Conservation (phyloP, 352 stramenopile species). For the Pythium rishiriense region DNA sequence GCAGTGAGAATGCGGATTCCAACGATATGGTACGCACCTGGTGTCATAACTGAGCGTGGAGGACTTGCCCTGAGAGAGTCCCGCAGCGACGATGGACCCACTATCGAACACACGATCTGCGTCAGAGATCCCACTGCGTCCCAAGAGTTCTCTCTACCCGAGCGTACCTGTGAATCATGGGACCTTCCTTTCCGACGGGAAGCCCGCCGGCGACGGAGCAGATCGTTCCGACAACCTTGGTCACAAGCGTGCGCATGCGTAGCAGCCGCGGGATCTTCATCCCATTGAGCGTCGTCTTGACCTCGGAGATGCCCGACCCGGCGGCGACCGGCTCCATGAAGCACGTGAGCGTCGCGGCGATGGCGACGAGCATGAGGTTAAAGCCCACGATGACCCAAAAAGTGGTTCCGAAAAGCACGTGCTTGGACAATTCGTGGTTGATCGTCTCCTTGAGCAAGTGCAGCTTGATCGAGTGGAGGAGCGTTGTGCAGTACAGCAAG, state of each 20-base stretch:
- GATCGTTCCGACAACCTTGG: slow-evolving; percentile 89
- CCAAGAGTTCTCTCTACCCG: not conserved
- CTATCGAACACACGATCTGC: slow-evolving; percentile 24
- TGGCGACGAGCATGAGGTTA: slow-evolving; percentile 67
- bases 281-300: slow-evolving; percentile 93
- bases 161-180: slow-evolving; percentile 90
- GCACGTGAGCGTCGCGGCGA: slow-evolving; percentile 72
- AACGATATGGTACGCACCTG: too few species aligned
- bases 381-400: slow-evolving; percentile 73
- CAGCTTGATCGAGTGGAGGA: slow-evolving; percentile 71
- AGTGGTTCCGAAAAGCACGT: slow-evolving; percentile 71
- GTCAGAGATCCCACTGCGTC: not conserved
- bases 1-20: too few species aligned
- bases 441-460: slow-evolving; percentile 68
- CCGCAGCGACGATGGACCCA: slow-evolving; percentile 72
- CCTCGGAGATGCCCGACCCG: slow-evolving; percentile 90
- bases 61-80: slow-evolving; percentile 77
- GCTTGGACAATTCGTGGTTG: slow-evolving; percentile 50
- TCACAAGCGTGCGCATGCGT: slow-evolving; percentile 75
- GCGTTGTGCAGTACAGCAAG: slow-evolving; percentile 76
- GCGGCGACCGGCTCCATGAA: slow-evolving; percentile 78
- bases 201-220: slow-evolving; percentile 83
- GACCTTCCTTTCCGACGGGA: slow-evolving; percentile 91
- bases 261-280: slow-evolving; percentile 85
- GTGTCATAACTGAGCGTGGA: slow-evolving; percentile 73